These are phyloP conservation scores for Euphorbia lathyris DNA, from an alignment of 345 rosid genomes.

Conservation along the genomic window DNA sequence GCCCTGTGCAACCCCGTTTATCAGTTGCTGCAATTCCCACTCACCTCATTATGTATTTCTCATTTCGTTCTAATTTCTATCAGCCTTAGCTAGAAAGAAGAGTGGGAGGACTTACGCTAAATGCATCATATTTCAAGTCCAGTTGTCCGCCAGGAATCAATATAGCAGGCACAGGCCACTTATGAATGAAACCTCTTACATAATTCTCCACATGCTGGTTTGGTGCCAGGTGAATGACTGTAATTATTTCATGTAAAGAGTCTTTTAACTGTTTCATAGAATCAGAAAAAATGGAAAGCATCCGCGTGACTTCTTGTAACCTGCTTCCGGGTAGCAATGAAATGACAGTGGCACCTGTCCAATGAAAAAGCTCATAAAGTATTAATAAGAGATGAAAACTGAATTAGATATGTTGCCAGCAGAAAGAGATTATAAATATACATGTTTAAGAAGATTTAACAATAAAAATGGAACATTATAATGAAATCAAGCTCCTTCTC, in stretches of 20 bases:
- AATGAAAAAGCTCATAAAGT: constrained; percentile 12
- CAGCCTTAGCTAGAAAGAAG: background rate
- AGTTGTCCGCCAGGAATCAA: constrained; percentile 64
- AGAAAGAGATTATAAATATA: background rate
- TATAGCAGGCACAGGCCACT: constrained; percentile 78
- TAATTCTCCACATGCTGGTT: constrained; percentile 63
- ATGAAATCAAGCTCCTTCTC: background rate
- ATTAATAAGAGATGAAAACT: background rate
- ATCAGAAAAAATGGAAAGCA: constrained; percentile 74
- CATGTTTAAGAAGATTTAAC: background rate
- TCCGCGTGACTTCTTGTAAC: constrained; percentile 79
- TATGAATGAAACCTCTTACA: constrained; percentile 28
- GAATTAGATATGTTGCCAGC: background rate
- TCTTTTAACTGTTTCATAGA: constrained; percentile 49
- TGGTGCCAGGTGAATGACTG: constrained; percentile 73
- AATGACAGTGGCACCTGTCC: constrained; percentile 58
- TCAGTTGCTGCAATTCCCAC: background rate
- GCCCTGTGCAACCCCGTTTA: background rate
- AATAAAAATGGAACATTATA: background rate
- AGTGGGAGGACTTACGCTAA: constrained; percentile 49
- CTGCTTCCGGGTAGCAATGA: constrained; percentile 93
- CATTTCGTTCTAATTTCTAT: background rate
- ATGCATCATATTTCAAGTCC: constrained; percentile 67
- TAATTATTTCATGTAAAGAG: constrained; percentile 46
- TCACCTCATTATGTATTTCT: background rate